Percentiles rank a stretch among this genome's conserved stretches.
Evolutionary conservation across 139 green algal genomes (phyloP).

Genomic region (Chlorella sp.): DNA sequence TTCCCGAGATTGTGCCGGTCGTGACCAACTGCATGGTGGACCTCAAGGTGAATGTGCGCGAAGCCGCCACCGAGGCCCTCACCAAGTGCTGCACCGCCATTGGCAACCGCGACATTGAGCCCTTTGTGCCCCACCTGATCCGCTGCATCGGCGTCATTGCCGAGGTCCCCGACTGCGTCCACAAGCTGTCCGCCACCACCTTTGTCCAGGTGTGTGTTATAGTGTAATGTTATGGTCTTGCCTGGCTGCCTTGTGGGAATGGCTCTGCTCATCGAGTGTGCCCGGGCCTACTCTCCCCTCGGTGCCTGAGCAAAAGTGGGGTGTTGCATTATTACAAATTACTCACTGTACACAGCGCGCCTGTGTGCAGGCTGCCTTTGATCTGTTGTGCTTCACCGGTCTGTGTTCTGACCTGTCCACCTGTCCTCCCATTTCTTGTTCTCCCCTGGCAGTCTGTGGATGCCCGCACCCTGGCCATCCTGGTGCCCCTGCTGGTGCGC

Average conservation of each 20-base stretch:
- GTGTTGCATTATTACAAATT: too few species aligned
- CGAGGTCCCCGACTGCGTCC: constrained; percentile 73
- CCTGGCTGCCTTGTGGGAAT: too few species aligned
- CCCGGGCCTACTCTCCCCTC: too few species aligned
- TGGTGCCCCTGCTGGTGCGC: constrained; percentile 73
- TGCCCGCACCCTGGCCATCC: constrained; percentile 68
- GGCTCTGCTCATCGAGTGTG: too few species aligned
- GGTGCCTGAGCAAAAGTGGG: too few species aligned
- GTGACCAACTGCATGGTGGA: constrained; percentile 75
- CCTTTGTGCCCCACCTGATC: constrained; percentile 74
- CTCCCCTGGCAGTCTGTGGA: constrained; percentile 71
- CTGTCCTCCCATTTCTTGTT: too few species aligned
- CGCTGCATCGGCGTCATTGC: constrained; percentile 56
- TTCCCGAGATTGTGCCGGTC: constrained; percentile 83
- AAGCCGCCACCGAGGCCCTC: constrained; percentile 53
- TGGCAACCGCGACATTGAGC: constrained; percentile 80
- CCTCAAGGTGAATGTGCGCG: constrained; percentile 63
- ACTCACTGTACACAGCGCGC: too few species aligned
- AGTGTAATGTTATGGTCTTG: too few species aligned
- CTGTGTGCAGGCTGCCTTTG: too few species aligned
- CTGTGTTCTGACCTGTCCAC: too few species aligned
- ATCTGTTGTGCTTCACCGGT: too few species aligned
- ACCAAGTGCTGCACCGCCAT: constrained; percentile 54
- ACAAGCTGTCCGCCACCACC: constrained; percentile 77
- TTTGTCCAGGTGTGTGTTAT: too few species aligned